Evolutionary conservation across 495 filamentous ascomycete genomes (phyloP), one percentile per base, ranked within the genome.

Genomic region (Entonaema liquescens): DNA sequence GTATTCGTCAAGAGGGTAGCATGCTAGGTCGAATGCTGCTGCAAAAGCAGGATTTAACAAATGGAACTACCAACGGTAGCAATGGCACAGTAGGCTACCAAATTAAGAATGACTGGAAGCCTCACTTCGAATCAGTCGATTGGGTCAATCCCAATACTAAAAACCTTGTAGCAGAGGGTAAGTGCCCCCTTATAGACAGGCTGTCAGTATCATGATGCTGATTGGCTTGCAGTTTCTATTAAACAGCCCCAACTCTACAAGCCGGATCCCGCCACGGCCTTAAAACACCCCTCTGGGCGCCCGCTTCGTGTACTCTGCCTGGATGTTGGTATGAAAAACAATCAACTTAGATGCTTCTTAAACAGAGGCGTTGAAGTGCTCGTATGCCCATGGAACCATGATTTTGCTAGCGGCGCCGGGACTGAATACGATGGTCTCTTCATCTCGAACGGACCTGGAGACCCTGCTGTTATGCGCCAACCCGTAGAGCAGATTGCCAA

Each of bases 321-420:
- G 62, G 95, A 99, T 81, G 95, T 99, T 61, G 95, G 95, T 71
- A 87, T 98, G 83, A 99, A 99, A 80, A 97, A 91, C 82, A 99
- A 98, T 82, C 95, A 99, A 83, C 85, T 99, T 52, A 87, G 95
- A 65, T 99, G 95, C 82, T 88, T 99, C 56, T 85, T 99, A 42
- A 88, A 86, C 60, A 88, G 95, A 67, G 95, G 95, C n/a, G 89
- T 98, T 23, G 95, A 98, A 77, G 94, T 99, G 63, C 83, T 95
- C 72, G 93, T 97, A 50, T 93, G 97, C 35, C 95, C 95, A 11
- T 98, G 94, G 93, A 89, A 98, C 77, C 93, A 97, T 76, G 90
- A 98, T 78, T 95, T 99, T 82, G 85, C 89, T 56, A 79, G 79
- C 38, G 86, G 90, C 40, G 89, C 88, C 40, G 90, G 89, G 53